These are phyloP conservation scores for Fraxinus baroniana DNA, from an alignment of 305 asterid genomes.

Conservation along the genomic window DNA sequence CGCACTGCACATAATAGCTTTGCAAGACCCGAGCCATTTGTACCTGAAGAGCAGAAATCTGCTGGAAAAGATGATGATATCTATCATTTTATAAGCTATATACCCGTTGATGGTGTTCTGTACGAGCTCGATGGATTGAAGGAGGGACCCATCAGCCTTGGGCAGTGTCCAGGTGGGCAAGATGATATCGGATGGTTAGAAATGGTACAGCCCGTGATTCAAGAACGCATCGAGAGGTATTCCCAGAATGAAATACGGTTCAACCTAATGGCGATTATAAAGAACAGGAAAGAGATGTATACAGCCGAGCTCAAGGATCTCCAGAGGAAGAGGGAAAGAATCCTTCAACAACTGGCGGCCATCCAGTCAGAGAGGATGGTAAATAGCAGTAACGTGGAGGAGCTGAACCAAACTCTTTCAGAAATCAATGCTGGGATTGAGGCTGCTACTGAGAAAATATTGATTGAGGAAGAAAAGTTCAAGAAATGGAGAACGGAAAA, in stretches of 20 bases:
- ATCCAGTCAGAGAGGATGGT: constrained; percentile 69
- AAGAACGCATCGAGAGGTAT: constrained; percentile 81
- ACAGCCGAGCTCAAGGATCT: constrained; percentile 90
- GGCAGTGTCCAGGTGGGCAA: constrained; percentile 67
- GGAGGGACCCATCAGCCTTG: constrained; percentile 96
- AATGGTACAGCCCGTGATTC: constrained; percentile 82
- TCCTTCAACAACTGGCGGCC: constrained; percentile 66
- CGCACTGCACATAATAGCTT: constrained; percentile 94
- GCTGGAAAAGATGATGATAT: constrained; percentile 90
- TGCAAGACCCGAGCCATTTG: constrained; percentile 91
- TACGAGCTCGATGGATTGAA: constrained; percentile 97
- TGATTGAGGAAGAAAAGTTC: constrained; percentile 96
- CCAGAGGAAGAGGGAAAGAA: constrained; percentile 75
- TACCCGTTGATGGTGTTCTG: constrained; percentile 85
- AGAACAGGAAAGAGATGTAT: constrained; percentile 79
- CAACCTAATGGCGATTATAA: constrained; percentile 78
- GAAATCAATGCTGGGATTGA: constrained; percentile 78
- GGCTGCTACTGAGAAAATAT: constrained; percentile 77
- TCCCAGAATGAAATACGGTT: constrained; percentile 83
- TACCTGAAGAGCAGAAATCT: constrained; percentile 84
- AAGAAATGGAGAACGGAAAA: constrained; percentile 93
- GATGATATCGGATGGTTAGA: constrained; percentile 64
- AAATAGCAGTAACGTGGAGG: constrained; percentile 62
- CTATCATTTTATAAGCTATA: constrained; percentile 90
- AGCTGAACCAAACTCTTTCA: constrained; percentile 50